Percentiles rank a stretch among this genome's conserved stretches.
Evolutionary conservation across 2,329 filamentous ascomycete genomes (phyloP).

Genomic region (Beauveria bassiana): DNA sequence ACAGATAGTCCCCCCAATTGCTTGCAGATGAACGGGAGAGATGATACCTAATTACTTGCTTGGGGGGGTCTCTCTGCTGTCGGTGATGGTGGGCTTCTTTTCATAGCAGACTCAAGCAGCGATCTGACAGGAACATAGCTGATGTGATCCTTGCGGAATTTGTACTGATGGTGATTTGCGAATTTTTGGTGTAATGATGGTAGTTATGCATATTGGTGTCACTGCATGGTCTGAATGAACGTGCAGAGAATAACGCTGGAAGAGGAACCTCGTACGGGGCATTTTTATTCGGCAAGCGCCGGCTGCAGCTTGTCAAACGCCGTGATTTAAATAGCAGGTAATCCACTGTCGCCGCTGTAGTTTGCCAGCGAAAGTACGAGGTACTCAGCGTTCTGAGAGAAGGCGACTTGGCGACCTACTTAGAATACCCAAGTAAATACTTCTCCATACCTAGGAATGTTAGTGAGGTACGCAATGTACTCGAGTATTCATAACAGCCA

Average conservation of each 20-base stretch:
- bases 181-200: neutral
- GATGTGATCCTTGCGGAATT: neutral
- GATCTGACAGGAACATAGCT: neutral
- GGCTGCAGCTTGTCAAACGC: neutral
- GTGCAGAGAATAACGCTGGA: no score
- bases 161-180: neutral
- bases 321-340: neutral
- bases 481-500: no score
- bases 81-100: neutral
- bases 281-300: neutral
- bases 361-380: neutral
- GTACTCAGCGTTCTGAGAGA: neutral
- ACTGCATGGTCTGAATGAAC: neutral
- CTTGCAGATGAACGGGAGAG: neutral
- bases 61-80: neutral
- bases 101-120: neutral
- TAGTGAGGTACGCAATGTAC: no score
- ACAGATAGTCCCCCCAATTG: neutral
- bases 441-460: no score
- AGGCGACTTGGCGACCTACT: no score
- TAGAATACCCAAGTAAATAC: no score
- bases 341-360: neutral
- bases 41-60: neutral
- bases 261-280: no score
- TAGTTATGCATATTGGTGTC: neutral